phyloP scores from a whole-genome alignment of 2,329 filamentous ascomycete species.

The Coniosporium tulheliwenetii region DNA sequence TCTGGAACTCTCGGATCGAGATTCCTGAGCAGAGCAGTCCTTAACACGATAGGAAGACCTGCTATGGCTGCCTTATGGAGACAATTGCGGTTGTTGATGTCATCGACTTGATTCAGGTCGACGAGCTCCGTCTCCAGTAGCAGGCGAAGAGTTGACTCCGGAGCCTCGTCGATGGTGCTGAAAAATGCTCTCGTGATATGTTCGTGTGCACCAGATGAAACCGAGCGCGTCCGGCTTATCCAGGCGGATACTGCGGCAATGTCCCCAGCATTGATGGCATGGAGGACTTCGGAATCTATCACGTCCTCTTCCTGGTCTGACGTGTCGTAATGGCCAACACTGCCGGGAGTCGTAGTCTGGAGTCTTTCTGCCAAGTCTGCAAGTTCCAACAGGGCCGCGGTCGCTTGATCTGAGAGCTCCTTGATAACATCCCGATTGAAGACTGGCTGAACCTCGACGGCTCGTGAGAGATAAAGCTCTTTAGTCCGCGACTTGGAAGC shows the following conservation, averaged over 20 bases:
- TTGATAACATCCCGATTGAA: constrained; percentile 97
- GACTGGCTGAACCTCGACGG: constrained; percentile 93
- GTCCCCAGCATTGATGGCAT: constrained; percentile 74
- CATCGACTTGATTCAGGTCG: constrained; percentile 84
- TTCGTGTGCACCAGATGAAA: constrained; percentile 47
- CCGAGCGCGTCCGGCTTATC: constrained; percentile 49
- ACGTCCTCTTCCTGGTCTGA: constrained; percentile 58
- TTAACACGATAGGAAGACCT: constrained; percentile 64
- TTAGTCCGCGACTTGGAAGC: constrained; percentile 98
- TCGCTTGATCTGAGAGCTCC: constrained; percentile 90
- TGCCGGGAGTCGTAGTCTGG: constrained; percentile 34
- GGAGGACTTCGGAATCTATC: constrained; percentile 73
- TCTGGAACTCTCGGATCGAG: constrained; percentile 72
- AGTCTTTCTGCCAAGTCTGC: constrained; percentile 95
- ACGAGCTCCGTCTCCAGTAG: constrained; percentile 71
- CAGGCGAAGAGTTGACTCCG: constrained; percentile 57
- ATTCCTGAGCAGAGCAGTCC: constrained; percentile 55
- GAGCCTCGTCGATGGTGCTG: constrained; percentile 73
- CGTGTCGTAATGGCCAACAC: constrained; percentile 1
- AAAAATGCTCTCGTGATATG: constrained; percentile 82
- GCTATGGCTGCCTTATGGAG: constrained; percentile 95
- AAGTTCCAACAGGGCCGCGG: constrained; percentile 85
- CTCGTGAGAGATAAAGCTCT: constrained; percentile 87
- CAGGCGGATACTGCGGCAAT: constrained; percentile 64
- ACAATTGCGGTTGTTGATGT: constrained; percentile 95